A percentile compares a stretch with the other conserved stretches of the same genome.
These are phyloP conservation scores for Epithele typhae DNA, from an alignment of 768 basidiomycete species.

Conservation along the genomic window DNA sequence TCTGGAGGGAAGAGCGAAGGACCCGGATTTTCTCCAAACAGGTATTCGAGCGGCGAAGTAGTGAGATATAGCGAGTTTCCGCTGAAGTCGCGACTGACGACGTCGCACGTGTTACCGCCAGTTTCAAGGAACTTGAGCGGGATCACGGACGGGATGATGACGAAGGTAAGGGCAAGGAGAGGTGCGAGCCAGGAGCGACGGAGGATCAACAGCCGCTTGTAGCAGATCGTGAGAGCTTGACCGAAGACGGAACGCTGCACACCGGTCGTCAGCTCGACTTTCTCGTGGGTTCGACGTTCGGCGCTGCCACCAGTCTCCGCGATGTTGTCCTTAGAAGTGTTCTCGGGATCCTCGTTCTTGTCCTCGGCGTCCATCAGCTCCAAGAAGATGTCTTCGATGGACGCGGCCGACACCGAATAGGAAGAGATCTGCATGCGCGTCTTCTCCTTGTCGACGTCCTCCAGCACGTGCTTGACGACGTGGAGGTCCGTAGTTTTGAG, in stretches of 20 bases:
- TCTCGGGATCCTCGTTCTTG: slow-evolving; percentile 15
- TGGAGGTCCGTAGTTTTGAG: slow-evolving; percentile 56
- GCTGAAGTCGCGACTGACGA: slow-evolving; percentile 32
- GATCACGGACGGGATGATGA: slow-evolving; percentile 59
- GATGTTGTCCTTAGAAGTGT: slow-evolving; percentile 9
- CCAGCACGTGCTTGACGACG: slow-evolving; percentile 52
- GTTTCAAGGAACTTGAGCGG: slow-evolving; percentile 61
- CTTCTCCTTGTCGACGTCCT: slow-evolving; percentile 45
- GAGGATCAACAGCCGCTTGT: slow-evolving; percentile 61
- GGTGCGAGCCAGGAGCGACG: slow-evolving; percentile 38
- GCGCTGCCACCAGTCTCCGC: too few relatives aligned
- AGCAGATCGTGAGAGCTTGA: slow-evolving; percentile 71
- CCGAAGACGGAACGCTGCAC: slow-evolving; percentile 49
- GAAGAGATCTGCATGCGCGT: slow-evolving; percentile 36
- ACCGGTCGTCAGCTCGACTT: slow-evolving; percentile 45
- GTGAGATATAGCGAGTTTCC: slow-evolving; percentile 54
- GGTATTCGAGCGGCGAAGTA: slow-evolving; percentile 34
- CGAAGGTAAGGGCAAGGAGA: slow-evolving; percentile 29
- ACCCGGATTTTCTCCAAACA: not conserved
- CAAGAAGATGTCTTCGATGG: slow-evolving; percentile 82
- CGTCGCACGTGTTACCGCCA: slow-evolving; percentile 43
- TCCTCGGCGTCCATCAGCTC: slow-evolving; percentile 53
- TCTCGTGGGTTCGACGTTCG: too few relatives aligned
- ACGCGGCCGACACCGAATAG: slow-evolving; percentile 67
- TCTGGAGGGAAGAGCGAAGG: slow-evolving; percentile 52